Base-by-base conservation (phyloP, 1,284 basidiomycete species). In the Heterobasidion parviporum region DNA sequence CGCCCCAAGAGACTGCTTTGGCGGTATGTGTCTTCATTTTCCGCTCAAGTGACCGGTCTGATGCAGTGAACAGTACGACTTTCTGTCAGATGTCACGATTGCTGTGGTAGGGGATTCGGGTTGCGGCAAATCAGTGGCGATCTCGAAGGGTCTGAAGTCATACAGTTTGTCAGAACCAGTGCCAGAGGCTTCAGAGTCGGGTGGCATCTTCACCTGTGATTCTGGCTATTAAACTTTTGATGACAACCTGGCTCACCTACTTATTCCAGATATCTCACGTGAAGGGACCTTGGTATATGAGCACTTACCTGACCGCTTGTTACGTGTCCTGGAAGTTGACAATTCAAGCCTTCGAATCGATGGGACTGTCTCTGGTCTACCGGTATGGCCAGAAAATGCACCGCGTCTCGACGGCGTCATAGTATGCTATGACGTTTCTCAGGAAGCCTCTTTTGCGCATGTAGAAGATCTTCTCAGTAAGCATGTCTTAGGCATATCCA, bases 381-480 rank as follows among this genome's bases (percentile, higher is more conserved):
- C n/a, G 53, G 61, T 46, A 51, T 74, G 71, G 70, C 67, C 74
- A 34, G 73, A 78, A 50, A 75, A 73, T 8, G 75, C 80, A 14
- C 81, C 83, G 20, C 69, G 70, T n/a, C 73, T 88, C 54, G 81
- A 89, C 63, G 89, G 83, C 7, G 75, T 85, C 20, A 75, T 90
- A 46, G 75, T 92, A 48, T 91, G 89, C 63, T 92, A 89, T 67
- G 86, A 91, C 67, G 77, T 81, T 14, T 80, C 82, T 1, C 73
- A 80, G 59, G 67, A 68, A 56, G 65, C 70, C 6, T 89, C 89
- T 26, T 87, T 87, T 62, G 67, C 68, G 35, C 81, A 81, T 38
- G 78, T 90, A 18, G 78, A 82, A 66, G 73, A 74, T 41, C 73
- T 89, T 54, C 73, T 89, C 50, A 75, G 87, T 91, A 61, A 68